Conservation (phyloP, 1,284 basidiomycete genomes). For the Heterobasidion annosum region DNA sequence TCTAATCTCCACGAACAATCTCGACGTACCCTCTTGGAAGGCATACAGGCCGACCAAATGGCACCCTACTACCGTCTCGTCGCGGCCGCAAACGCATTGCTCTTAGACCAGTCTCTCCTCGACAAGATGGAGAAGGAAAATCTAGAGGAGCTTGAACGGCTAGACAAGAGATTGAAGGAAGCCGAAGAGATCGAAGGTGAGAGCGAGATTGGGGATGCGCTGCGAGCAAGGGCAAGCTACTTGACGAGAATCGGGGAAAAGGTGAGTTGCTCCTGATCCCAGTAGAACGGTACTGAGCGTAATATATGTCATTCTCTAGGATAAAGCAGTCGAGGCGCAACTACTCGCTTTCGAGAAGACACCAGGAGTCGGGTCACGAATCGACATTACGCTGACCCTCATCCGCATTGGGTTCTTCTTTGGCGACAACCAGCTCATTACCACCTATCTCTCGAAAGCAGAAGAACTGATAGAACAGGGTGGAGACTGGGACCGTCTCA, state of each 20-base stretch:
- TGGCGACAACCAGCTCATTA: slow-evolving; percentile 72
- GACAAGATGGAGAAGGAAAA: slow-evolving; percentile 71
- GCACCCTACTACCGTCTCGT: slow-evolving; percentile 67
- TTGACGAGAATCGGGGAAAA: slow-evolving; percentile 89
- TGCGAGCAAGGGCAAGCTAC: slow-evolving; percentile 83
- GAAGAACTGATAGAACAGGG: slow-evolving; percentile 92
- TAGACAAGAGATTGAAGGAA: slow-evolving; percentile 78
- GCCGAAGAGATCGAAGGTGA: slow-evolving; percentile 92
- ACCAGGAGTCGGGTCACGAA: slow-evolving; percentile 85
- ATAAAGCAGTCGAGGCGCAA: slow-evolving; percentile 71
- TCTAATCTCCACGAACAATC: slow-evolving; percentile 61
- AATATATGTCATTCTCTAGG: slow-evolving; percentile 27
- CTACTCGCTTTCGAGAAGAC: slow-evolving; percentile 87
- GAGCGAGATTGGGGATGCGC: slow-evolving; percentile 84
- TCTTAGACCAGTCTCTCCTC: slow-evolving; percentile 52
- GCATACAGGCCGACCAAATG: slow-evolving; percentile 88
- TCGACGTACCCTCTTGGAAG: slow-evolving; percentile 57
- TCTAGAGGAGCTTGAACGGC: slow-evolving; percentile 61
- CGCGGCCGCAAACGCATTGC: slow-evolving; percentile 36
- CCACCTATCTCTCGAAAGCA: slow-evolving; percentile 69
- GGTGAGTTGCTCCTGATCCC: slow-evolving; percentile 30
- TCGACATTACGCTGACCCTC: slow-evolving; percentile 88
- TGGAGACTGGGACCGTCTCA: slow-evolving; percentile 97
- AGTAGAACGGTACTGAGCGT: neutral
- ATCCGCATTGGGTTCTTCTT: slow-evolving; percentile 92